These are phyloP conservation scores for Gnomoniopsis sp. DNA, from an alignment of 2,329 filamentous ascomycete genomes.

Conservation along the genomic window DNA sequence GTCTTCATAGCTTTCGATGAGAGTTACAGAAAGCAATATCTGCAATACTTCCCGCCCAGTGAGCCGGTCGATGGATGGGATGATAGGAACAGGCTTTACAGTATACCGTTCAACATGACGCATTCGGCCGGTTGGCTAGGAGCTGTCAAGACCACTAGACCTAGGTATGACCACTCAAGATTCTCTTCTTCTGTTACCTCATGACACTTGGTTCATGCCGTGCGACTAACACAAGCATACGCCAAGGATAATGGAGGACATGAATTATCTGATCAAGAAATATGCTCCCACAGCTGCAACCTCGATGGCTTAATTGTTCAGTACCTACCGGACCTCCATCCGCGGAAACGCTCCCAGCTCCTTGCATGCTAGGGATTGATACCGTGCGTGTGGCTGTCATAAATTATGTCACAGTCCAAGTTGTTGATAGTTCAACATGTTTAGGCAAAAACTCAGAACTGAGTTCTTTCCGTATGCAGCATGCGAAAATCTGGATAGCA, in stretches of 20 bases:
- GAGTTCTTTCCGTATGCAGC: too few species aligned
- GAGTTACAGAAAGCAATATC: conserved; percentile 3
- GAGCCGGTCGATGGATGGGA: neutral
- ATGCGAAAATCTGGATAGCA: too few species aligned
- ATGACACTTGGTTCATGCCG: neutral
- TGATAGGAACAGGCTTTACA: conserved; percentile 4
- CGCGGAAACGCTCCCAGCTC: too few species aligned
- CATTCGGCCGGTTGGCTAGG: conserved; percentile 1
- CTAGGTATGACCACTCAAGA: neutral
- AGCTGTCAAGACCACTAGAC: neutral
- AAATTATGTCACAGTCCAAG: too few species aligned
- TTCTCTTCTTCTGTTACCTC: neutral
- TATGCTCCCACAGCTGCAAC: conserved; percentile 6
- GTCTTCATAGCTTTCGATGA: neutral
- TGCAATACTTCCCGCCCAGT: neutral
- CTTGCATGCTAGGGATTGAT: too few species aligned
- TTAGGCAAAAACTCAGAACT: too few species aligned
- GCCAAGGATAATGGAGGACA: conserved; percentile 19
- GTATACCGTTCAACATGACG: neutral
- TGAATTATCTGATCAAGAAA: conserved; percentile 21
- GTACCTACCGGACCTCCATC: too few species aligned
- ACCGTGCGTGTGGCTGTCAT: too few species aligned
- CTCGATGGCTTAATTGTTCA: neutral
- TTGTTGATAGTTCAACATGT: too few species aligned
- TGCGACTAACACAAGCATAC: neutral